Evolutionary conservation across 225 moss, liverwort and hornwort genomes (phyloP).

Genomic region (Ulota crispa): DNA sequence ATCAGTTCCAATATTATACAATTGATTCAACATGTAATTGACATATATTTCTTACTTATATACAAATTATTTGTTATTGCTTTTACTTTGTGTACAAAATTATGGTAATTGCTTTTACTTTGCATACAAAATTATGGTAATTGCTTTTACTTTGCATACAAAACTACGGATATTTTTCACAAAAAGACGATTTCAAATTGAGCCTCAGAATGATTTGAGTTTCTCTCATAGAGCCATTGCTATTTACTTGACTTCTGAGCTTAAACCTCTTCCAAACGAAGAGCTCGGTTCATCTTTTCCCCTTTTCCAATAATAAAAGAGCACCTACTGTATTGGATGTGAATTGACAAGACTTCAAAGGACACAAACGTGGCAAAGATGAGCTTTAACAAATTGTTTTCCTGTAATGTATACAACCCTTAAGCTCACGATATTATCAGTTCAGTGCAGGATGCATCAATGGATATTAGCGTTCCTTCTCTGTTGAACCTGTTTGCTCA

Average conservation of each 20-base stretch:
- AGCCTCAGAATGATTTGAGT: background rate
- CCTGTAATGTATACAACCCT: slow-evolving; percentile 1
- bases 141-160: no score
- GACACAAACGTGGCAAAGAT: background rate
- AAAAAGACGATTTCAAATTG: slow-evolving; percentile 8
- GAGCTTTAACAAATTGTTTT: background rate
- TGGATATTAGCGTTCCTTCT: background rate
- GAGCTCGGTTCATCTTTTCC: background rate
- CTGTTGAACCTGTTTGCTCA: slow-evolving; percentile 12
- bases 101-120: no score
- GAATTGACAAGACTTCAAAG: slow-evolving; percentile 7
- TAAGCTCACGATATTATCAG: background rate
- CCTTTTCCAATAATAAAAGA: background rate
- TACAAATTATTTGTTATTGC: no score
- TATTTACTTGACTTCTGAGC: background rate
- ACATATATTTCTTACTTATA: no score
- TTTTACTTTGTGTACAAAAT: no score
- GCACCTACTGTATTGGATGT: background rate
- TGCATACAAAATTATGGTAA: no score
- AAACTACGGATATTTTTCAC: no score
- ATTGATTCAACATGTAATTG: no score
- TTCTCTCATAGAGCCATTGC: background rate
- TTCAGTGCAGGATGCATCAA: background rate
- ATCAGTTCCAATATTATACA: background rate
- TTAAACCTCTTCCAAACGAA: background rate